These are phyloP conservation scores for Cutaneotrichosporon sp. DNA, from an alignment of 1,284 basidiomycete genomes.

Conservation along the genomic window DNA sequence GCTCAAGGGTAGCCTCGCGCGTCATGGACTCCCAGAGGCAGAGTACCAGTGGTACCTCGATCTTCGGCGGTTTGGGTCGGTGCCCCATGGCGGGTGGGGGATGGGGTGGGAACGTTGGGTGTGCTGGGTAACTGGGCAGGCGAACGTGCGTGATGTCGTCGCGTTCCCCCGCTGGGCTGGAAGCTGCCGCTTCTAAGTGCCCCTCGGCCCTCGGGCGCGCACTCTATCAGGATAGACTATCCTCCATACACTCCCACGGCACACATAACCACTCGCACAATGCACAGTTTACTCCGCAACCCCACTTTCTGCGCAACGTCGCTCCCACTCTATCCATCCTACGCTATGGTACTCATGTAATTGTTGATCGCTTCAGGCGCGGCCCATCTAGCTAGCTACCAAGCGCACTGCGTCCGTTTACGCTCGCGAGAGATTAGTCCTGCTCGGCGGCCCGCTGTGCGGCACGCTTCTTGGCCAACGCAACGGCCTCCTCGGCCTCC, in stretches of 20 bases:
- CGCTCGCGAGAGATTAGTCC: conserved; percentile 4
- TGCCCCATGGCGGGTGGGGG: conserved; percentile 88
- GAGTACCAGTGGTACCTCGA: conserved; percentile 84
- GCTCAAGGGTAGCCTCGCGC: conserved; percentile 60
- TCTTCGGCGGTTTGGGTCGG: conserved; percentile 71
- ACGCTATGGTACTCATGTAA: background rate
- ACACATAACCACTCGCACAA: background rate
- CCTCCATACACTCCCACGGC: background rate
- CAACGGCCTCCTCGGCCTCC: conserved; percentile 52
- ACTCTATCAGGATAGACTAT: background rate
- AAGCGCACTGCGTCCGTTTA: background rate
- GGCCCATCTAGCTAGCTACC: background rate
- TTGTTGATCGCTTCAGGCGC: no score
- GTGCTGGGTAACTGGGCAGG: conserved; percentile 75
- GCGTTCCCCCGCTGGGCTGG: conserved; percentile 87
- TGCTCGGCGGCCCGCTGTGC: conserved; percentile 31
- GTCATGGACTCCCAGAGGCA: conserved; percentile 58
- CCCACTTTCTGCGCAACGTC: conserved; percentile 4
- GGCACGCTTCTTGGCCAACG: conserved; percentile 39
- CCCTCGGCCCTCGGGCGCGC: background rate
- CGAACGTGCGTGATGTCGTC: conserved; percentile 83
- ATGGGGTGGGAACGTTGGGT: conserved; percentile 87
- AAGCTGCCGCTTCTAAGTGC: conserved; percentile 51
- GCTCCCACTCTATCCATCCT: background rate
- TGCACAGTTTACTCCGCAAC: background rate